These are phyloP conservation scores for Aspergillus hortae DNA, from an alignment of 2,329 filamentous ascomycete species.

Conservation along the genomic window DNA sequence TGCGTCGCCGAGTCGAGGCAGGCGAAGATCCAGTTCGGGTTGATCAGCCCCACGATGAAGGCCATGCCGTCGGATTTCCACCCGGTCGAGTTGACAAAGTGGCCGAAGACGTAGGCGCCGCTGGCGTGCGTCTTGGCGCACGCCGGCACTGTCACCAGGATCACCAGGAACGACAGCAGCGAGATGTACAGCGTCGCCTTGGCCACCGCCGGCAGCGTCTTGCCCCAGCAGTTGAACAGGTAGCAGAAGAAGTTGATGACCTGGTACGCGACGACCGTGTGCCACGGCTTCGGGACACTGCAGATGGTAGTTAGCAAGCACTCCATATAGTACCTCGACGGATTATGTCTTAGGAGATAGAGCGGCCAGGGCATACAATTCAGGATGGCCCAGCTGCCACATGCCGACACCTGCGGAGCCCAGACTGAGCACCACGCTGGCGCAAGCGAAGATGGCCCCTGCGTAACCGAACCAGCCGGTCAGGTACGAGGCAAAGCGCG, in stretches of 20 bases:
- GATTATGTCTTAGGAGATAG: not conserved
- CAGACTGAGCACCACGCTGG: constrained; percentile 50
- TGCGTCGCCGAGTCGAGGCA: constrained; percentile 51
- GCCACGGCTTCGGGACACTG: constrained; percentile 33
- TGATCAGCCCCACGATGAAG: constrained; percentile 53
- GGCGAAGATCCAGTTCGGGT: constrained; percentile 51
- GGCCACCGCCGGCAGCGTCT: constrained; percentile 37
- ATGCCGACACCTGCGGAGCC: constrained; percentile 50
- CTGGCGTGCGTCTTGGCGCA: constrained; percentile 45
- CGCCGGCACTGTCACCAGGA: constrained; percentile 47
- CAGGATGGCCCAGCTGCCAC: constrained; percentile 51
- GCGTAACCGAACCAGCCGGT: constrained; percentile 54
- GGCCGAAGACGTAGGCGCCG: constrained; percentile 50
- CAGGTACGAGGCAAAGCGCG: constrained; percentile 45
- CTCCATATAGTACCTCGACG: not conserved
- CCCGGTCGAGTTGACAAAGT: constrained; percentile 52
- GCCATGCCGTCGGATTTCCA: constrained; percentile 48
- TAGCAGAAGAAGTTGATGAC: constrained; percentile 47
- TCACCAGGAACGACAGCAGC: constrained; percentile 47
- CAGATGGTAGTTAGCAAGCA: constrained; percentile 9
- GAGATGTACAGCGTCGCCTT: constrained; percentile 45
- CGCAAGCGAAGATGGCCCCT: constrained; percentile 53
- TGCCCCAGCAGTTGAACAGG: constrained; percentile 47
- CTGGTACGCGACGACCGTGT: constrained; percentile 45
- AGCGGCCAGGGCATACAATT: constrained; percentile 41